Evolutionary conservation across 2,329 filamentous ascomycete species (phyloP), one percentile per base, ranked within the genome.

Genomic region (Leptographium wingfieldii): DNA sequence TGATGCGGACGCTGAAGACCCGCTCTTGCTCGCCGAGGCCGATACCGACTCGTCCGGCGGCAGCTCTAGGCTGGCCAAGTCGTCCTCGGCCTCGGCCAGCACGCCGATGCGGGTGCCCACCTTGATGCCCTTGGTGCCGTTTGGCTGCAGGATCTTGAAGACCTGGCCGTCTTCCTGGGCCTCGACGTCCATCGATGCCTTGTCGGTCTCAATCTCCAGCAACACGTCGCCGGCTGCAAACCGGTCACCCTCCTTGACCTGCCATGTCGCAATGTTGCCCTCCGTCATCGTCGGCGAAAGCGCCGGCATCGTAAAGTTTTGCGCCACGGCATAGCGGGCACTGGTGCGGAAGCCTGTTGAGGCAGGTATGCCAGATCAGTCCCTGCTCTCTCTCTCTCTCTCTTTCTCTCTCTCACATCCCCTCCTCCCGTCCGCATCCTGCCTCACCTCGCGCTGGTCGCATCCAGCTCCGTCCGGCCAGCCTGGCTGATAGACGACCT

Each of bases 231-330:
- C 90, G 61, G 90, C 87, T 56, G 82, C 78, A 73, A 90, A 95
- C 57, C 83, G 80, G 66, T 94, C 88, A 70, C 90, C 90, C 76
- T 95, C 90, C 73, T 92, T 92, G 68, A 95, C 81, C 72, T 85
- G 87, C 90, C 90, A 95, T 63, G 74, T 82, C 55, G 88, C 82
- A 69, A 95, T 95, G 73, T 90, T 94, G 63, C 90, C 90, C 74
- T 95, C 90, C 63, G 90, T 95, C 90, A 95, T 95, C 60, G 90
- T 95, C 60, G 90, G 90, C 63, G 90, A 95, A 64, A 95, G 81
- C 49, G 90, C 90, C 31, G 90, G 90, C 91, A 95, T 95, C 59
- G 85, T 88, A 75, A 95, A 91, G 74, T 92, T 94, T 65, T 91
- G 86, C 29, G 90, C 90, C 56, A 87, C 90, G 67, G 86, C 79